Conservation (phyloP, 1,139 yeast genomes). For the Candida smagusa region DNA sequence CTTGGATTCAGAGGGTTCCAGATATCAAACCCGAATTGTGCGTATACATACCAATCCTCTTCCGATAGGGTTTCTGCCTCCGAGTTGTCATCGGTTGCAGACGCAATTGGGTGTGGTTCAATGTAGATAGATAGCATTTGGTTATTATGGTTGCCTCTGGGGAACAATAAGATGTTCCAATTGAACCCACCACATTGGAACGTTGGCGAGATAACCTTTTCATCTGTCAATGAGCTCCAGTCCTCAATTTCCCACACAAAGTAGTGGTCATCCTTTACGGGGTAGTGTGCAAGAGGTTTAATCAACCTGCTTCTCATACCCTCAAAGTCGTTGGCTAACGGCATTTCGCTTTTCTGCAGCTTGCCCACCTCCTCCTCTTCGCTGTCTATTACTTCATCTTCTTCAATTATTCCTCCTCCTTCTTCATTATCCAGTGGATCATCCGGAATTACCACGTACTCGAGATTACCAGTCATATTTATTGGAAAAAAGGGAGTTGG, state of each 20-base stretch:
- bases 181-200: constrained; percentile 66
- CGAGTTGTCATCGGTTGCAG: constrained; percentile 11
- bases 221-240: constrained; percentile 53
- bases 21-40: constrained; percentile 81
- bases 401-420: constrained; percentile 7
- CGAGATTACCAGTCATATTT: constrained; percentile 1
- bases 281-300: constrained; percentile 46
- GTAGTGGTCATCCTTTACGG: constrained; percentile 35
- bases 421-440: constrained; percentile 3
- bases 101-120: constrained; percentile 52
- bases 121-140: constrained; percentile 57
- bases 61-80: constrained; percentile 33
- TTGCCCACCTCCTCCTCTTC: constrained; percentile 9
- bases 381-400: constrained; percentile 11
- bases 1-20: constrained; percentile 78
- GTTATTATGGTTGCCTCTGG: constrained; percentile 59
- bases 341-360: not conserved
- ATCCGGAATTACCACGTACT: constrained; percentile 7
- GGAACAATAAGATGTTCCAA: constrained; percentile 77
- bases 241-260: constrained; percentile 75
- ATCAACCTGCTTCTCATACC: constrained; percentile 29
- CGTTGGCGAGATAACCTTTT: constrained; percentile 49
- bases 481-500: not conserved
- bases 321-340: constrained; percentile 28
- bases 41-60: constrained; percentile 77